Evolutionary conservation across 345 rosid genomes (phyloP).

Genomic region (Raphanus raphanistrum): DNA sequence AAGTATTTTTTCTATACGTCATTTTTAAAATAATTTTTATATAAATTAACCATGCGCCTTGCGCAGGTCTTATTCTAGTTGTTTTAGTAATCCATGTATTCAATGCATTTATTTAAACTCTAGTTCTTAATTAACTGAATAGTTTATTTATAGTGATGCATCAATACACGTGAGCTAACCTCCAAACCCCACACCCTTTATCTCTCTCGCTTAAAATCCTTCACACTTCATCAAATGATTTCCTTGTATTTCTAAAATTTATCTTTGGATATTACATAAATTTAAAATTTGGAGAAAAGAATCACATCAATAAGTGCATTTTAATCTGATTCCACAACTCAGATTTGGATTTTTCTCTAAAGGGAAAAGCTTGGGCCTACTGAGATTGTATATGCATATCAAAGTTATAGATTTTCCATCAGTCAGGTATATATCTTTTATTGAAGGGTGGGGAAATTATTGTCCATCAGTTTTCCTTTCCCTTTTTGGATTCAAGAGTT

Average conservation of each 20-base stretch:
- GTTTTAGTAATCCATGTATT: neutral
- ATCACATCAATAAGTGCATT: conserved; percentile 20
- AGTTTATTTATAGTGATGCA: neutral
- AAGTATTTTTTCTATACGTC: too few relatives aligned
- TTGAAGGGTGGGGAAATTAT: conserved; percentile 14
- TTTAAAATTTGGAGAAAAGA: neutral
- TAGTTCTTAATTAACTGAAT: neutral
- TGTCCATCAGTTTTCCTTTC: conserved; percentile 28
- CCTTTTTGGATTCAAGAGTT: conserved; percentile 30
- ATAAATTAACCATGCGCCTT: too few relatives aligned
- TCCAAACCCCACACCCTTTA: conserved; percentile 54
- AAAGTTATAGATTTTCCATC: conserved; percentile 24
- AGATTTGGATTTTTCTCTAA: conserved; percentile 34
- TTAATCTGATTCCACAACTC: conserved; percentile 24
- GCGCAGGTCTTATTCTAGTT: neutral
- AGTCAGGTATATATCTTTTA: neutral
- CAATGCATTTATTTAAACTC: neutral
- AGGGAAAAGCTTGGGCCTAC: conserved; percentile 31
- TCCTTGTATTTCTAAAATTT: conserved; percentile 10
- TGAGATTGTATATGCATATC: conserved; percentile 27
- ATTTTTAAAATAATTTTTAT: too few relatives aligned
- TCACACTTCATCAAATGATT: conserved; percentile 45
- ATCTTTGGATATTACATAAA: conserved; percentile 22
- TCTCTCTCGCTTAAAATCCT: conserved; percentile 45
- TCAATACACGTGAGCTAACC: conserved; percentile 85